Percentiles rank a stretch among this genome's conserved stretches.
These are phyloP conservation scores for Aphanomyces astaci DNA, from an alignment of 352 stramenopile genomes.

Conservation along the genomic window DNA sequence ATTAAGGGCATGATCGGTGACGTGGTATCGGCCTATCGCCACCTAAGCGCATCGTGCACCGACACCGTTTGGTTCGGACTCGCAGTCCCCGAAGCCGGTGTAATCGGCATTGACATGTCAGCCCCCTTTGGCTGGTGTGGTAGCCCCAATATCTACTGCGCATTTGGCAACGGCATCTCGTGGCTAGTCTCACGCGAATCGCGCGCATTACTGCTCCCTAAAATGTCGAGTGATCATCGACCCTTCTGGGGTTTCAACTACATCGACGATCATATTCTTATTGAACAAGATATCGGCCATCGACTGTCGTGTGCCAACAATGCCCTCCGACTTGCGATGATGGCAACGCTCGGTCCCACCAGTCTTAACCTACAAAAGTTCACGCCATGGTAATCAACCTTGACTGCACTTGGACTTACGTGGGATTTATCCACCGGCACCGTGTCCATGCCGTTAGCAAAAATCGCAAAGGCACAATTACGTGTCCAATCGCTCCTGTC, in stretches of 20 bases:
- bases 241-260: slow-evolving; percentile 28
- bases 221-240: neutral
- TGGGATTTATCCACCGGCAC: slow-evolving; percentile 11
- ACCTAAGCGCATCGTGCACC: no score
- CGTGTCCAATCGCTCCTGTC: neutral
- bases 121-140: slow-evolving; percentile 25
- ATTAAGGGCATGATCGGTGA: slow-evolving; percentile 16
- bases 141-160: slow-evolving; percentile 20
- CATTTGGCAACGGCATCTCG: slow-evolving; percentile 23
- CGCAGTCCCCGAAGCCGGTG: neutral
- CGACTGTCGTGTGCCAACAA: slow-evolving; percentile 9
- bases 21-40: slow-evolving; percentile 9
- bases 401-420: slow-evolving; percentile 16
- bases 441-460: slow-evolving; percentile 24
- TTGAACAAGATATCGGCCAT: slow-evolving; percentile 9
- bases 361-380: no score
- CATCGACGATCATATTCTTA: slow-evolving; percentile 27
- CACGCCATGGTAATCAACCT: neutral
- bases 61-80: neutral
- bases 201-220: neutral
- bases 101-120: slow-evolving; percentile 20
- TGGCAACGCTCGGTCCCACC: slow-evolving; percentile 20
- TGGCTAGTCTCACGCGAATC: slow-evolving; percentile 22
- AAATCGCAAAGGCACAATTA: slow-evolving; percentile 10
- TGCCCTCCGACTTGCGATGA: slow-evolving; percentile 20